A percentile compares a stretch with the other conserved stretches of the same genome.
phyloP scores from a whole-genome alignment of 139 green algal species.

The Yamagishiella unicocca region DNA sequence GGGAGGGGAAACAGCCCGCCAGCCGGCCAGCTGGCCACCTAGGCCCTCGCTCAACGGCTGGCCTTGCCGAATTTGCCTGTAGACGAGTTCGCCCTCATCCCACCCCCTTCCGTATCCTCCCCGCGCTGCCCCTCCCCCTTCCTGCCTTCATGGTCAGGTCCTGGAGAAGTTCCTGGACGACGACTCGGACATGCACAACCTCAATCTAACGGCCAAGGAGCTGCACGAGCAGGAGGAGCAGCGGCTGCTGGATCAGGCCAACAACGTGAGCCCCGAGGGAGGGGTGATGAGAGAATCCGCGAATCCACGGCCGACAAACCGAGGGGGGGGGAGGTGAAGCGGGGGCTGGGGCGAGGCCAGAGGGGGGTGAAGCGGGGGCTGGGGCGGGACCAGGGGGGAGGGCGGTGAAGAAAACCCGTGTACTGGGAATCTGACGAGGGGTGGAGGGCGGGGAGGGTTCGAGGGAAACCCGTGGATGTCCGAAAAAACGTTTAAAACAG shows the following conservation, averaged over 20 bases:
- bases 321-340: not conserved
- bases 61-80: too few species aligned
- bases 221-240: conserved; percentile 52
- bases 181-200: conserved; percentile 76
- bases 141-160: conserved; percentile 53
- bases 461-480: too few species aligned
- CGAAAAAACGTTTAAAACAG: too few species aligned
- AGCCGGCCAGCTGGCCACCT: not conserved
- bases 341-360: not conserved
- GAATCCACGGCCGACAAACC: too few species aligned
- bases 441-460: too few species aligned
- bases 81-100: not conserved
- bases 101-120: not conserved
- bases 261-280: not conserved
- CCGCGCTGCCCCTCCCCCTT: not conserved
- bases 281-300: too few species aligned
- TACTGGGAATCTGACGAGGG: too few species aligned
- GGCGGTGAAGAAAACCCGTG: too few species aligned
- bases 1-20: too few species aligned
- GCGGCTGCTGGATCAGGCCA: not conserved
- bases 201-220: conserved; percentile 70
- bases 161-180: conserved; percentile 81
- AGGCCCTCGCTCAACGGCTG: not conserved
- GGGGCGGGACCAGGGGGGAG: not conserved
- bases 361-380: not conserved